Evolutionary conservation across 495 filamentous ascomycete genomes (phyloP).

Genomic region (Penicillium arizonense): DNA sequence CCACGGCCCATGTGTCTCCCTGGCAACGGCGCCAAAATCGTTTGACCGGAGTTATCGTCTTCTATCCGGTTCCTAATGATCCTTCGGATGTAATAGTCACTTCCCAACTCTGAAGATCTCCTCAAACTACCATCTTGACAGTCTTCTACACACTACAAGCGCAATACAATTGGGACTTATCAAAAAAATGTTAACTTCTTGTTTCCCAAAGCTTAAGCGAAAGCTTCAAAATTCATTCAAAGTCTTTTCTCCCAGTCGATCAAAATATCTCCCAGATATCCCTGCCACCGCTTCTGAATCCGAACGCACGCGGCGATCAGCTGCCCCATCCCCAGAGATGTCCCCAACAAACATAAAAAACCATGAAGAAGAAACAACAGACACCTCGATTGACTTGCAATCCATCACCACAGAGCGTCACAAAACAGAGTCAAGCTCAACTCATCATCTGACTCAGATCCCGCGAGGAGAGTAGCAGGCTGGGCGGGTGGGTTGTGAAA

Average conservation of each 20-base stretch:
- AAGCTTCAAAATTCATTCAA: background rate
- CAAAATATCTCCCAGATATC: background rate
- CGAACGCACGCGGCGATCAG: background rate
- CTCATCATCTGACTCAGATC: too few species aligned
- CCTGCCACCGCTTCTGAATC: background rate
- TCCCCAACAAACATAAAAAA: background rate
- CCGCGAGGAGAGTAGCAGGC: too few species aligned
- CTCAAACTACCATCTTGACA: background rate
- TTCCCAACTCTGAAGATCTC: background rate
- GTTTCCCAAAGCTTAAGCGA: background rate
- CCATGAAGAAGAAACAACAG: constrained; percentile 6
- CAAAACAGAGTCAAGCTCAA: too few species aligned
- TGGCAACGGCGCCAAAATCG: background rate
- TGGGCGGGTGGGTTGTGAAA: background rate
- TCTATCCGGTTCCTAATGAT: background rate
- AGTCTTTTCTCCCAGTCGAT: background rate
- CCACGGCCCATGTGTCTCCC: background rate
- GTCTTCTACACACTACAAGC: background rate
- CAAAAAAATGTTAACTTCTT: background rate
- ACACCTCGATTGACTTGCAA: constrained; percentile 28
- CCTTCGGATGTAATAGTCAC: background rate
- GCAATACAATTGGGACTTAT: background rate
- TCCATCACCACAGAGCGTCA: too few species aligned
- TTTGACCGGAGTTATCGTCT: background rate
- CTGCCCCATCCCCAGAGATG: background rate